Conservation (phyloP, 208 protist species). For the Naegleria gruberi region DNA sequence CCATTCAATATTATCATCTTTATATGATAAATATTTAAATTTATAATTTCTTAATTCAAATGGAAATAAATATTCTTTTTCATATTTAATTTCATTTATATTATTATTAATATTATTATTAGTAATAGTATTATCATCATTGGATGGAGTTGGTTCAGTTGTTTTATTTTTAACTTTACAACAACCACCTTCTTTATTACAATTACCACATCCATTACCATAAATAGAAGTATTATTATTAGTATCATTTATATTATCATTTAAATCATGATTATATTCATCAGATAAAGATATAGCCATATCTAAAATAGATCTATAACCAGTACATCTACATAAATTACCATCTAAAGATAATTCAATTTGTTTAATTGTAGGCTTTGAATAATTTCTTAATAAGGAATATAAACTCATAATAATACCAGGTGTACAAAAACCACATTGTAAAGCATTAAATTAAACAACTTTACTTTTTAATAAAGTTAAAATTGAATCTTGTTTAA, state of each 20-base stretch:
- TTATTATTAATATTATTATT: neutral
- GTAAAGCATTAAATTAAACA: conserved; percentile 14
- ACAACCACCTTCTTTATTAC: too few species aligned
- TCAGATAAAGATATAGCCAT: neutral
- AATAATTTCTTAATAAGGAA: conserved; percentile 37
- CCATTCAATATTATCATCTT: neutral
- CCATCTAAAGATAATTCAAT: conserved; percentile 45
- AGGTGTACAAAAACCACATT: conserved; percentile 77
- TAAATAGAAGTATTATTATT: too few species aligned
- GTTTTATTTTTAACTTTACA: too few species aligned
- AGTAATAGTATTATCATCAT: too few species aligned
- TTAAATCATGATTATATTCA: too few species aligned
- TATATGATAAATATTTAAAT: neutral
- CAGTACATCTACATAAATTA: conserved; percentile 81
- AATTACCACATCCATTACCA: too few species aligned
- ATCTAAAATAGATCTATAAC: conserved; percentile 53
- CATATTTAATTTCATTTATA: too few species aligned
- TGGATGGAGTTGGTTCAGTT: too few species aligned
- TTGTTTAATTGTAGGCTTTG: conserved; percentile 27
- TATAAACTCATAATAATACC: conserved; percentile 65
- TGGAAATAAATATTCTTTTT: neutral
- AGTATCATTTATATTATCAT: too few species aligned
- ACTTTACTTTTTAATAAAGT: neutral
- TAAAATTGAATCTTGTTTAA: neutral
- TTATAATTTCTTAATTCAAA: neutral